Evolutionary conservation across 371 early-diverging fungal species (phyloP), one percentile per base, ranked within the genome.

Genomic region (Globomyces sp.): DNA sequence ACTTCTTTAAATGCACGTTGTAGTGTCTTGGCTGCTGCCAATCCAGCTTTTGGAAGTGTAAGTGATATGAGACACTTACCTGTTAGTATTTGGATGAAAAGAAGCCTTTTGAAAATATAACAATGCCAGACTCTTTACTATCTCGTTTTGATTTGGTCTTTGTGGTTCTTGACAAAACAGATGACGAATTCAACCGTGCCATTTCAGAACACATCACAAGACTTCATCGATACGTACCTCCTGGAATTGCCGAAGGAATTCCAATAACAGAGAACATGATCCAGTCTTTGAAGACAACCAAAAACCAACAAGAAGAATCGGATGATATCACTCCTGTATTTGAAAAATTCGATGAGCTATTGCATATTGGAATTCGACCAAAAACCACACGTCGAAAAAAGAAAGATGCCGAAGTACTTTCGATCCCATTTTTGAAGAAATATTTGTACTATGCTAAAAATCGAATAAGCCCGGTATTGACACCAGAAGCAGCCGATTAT

Each of bases 21-120:
- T 79, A 91, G 93, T 68, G 97, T 99, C 5, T 80, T 99, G 46
- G 99, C 99, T 3, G 99, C 99, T 1, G 99, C 99, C 43, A 99
- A 99, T 78, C 99, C 99, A 4, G 73, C 68, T 24, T 75, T 68
- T 51, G 77, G 77, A 9, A 49, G 50, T 40, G 62, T 69, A 13
- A 63, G 69, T 60, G 74, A 40, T 45, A n/a, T 68, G 43, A 13
- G 2, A 34, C 24, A 24, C 24, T 24, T 24, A 24, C 24, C 24
- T 55, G 3, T 3, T 58, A 74, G 74, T 75, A 75, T 53, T 36
- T 74, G 44, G 70, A 74, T 45, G 73, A 68, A 34, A 76, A 76
- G 58, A 71, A 71, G 41, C 63, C 63, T n/a, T 63, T 63, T 44
- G 88, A 95, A 73, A 99, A 99, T 81, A 95, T 98, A 73, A 94